Percentiles rank a stretch among this genome's conserved stretches.
phyloP scores from a whole-genome alignment of 192 early-diverging fungal species.

The Dissophora globulifera region DNA sequence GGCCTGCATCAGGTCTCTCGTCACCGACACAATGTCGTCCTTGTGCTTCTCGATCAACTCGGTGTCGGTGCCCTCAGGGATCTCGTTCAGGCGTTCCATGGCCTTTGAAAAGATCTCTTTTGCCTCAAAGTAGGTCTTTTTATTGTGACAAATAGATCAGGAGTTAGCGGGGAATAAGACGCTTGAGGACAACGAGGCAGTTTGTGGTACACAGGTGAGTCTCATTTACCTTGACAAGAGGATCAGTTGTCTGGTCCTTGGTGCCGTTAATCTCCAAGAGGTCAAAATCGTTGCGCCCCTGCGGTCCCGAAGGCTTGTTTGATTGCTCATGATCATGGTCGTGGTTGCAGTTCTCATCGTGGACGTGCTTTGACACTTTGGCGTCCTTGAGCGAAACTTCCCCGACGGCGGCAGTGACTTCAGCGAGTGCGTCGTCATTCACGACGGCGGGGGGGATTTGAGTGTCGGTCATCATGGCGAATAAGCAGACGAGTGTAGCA shows the following conservation, averaged over 20 bases:
- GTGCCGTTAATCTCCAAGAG: slow-evolving; percentile 58
- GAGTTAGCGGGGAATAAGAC: too few relatives aligned
- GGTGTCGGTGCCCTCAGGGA: slow-evolving; percentile 61
- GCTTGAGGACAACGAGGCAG: too few relatives aligned
- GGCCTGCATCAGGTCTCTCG: slow-evolving; percentile 62
- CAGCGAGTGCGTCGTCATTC: slow-evolving; percentile 15
- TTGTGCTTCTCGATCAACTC: slow-evolving; percentile 60
- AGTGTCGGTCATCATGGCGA: slow-evolving; percentile 27
- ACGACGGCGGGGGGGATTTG: not conserved
- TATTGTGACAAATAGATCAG: not conserved
- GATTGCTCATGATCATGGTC: slow-evolving; percentile 29
- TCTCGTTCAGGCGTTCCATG: slow-evolving; percentile 58
- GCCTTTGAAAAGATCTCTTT: slow-evolving; percentile 63
- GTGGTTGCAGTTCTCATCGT: slow-evolving; percentile 44
- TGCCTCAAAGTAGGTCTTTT: slow-evolving; percentile 61
- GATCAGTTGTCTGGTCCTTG: slow-evolving; percentile 56
- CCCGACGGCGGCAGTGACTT: slow-evolving; percentile 19
- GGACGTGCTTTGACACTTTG: slow-evolving; percentile 21
- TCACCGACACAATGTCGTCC: slow-evolving; percentile 61
- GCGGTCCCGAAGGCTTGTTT: slow-evolving; percentile 9
- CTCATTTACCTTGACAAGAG: slow-evolving; percentile 55
- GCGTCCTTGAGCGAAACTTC: slow-evolving; percentile 31
- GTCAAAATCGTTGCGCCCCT: slow-evolving; percentile 57
- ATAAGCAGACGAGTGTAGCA: slow-evolving; percentile 7
- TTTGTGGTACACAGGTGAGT: too few relatives aligned